A percentile compares a stretch with the other conserved stretches of the same genome.
Conservation (phyloP, 805 yeast genomes). For the Candida andamanensis region DNA sequence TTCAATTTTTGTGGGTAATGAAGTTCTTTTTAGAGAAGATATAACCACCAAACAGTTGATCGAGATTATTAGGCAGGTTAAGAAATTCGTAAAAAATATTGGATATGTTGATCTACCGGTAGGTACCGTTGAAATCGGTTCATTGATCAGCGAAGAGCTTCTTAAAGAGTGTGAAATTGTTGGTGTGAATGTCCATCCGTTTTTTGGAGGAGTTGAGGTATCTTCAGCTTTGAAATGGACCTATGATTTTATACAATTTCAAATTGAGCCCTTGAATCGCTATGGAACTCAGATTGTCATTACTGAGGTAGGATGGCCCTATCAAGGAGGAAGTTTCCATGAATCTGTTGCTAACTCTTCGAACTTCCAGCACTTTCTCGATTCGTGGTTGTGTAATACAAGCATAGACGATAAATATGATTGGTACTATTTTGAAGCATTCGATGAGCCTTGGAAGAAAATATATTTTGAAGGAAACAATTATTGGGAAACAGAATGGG, state of each 20-base stretch:
- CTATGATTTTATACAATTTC: conserved; percentile 39
- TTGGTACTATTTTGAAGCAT: conserved; percentile 65
- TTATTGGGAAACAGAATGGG: conserved; percentile 72
- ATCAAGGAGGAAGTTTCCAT: conserved; percentile 47
- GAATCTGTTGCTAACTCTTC: conserved; percentile 43
- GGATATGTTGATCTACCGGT: conserved; percentile 41
- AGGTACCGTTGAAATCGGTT: conserved; percentile 60
- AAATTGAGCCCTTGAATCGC: conserved; percentile 34
- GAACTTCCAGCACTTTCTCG: conserved; percentile 44
- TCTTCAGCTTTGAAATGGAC: conserved; percentile 50
- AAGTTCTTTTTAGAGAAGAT: conserved; percentile 54
- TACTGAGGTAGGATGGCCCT: conserved; percentile 74
- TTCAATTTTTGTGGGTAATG: conserved; percentile 56
- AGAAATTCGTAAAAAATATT: conserved; percentile 27
- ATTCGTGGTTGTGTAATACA: conserved; percentile 48
- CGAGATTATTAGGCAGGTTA: conserved; percentile 38
- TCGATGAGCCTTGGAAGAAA: conserved; percentile 68
- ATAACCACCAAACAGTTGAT: conserved; percentile 32
- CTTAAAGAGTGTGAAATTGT: conserved; percentile 46
- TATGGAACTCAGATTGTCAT: conserved; percentile 35
- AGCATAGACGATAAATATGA: conserved; percentile 22
- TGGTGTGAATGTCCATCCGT: conserved; percentile 66
- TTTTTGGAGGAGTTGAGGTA: conserved; percentile 54
- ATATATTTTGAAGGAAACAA: conserved; percentile 44
- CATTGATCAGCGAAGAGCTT: conserved; percentile 35